Evolutionary conservation across 148 eudicot genomes (phyloP), one percentile per base, ranked within the genome.

Genomic region (Rhododendron ferrugineum): DNA sequence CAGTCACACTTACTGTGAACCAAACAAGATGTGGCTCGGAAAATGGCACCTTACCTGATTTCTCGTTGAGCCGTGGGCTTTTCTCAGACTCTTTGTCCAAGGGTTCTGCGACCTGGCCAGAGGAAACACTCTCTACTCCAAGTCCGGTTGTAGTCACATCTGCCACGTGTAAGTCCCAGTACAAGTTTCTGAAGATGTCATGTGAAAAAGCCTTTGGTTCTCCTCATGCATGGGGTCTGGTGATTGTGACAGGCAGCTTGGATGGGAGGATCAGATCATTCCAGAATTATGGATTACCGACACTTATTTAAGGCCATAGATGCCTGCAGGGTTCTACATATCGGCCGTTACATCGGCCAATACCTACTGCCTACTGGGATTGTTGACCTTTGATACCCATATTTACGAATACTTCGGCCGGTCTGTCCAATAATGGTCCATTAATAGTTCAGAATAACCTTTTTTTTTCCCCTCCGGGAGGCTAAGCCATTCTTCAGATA

Each of bases 51-150:
- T 89, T 95, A 44, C 85, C 92, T 68, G 58, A 76, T 86, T 90
- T 93, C 88, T 91, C 95, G 11, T 75, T 86, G 80, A 83, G 85
- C 46, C 88, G 90, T 42, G 94, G 90, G 30, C 90, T 92, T 37
- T 88, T 88, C 22, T 42, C 86, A 30, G 95, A 93, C 81, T 82
- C 91, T 6, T 80, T 78, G 64, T 90, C 91, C 28, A 93, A 91
- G 84, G 97, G 93, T 81, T 90, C 94, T 2, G 95, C 96, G 49
- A 93, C 97, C 46, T 96, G 97, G 95, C 98, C 99, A 4, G 99
- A 93, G 88, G 98, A 94, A 85, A 93, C 91, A 85, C 96, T 96
- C 73, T 89, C 89, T 54, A 66, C 83, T 75, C 85, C 90, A 75
- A 80, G 86, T 74, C 90, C 90, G 10, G 58, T 80, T 5, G 36